Percentiles rank a stretch among this genome's conserved stretches.
Conservation (phyloP, 1,284 basidiomycete species). For the Ceraceosorus guamensis region DNA sequence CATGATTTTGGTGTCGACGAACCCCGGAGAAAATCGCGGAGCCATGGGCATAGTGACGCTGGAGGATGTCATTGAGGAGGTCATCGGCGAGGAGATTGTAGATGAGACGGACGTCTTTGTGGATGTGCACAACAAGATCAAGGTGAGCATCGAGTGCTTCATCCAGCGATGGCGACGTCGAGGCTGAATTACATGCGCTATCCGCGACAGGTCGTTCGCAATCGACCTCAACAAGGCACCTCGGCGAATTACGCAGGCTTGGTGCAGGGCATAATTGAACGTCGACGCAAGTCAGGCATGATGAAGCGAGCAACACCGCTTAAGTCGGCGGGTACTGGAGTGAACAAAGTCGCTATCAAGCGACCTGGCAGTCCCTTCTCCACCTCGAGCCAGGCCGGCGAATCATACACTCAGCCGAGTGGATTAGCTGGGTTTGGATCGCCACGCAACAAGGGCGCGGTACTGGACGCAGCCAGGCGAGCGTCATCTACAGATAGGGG, state of each 20-base stretch:
- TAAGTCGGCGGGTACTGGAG: not conserved
- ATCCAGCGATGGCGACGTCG: too few relatives aligned
- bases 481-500: not conserved
- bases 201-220: too few relatives aligned
- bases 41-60: slow-evolving; percentile 54
- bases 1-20: slow-evolving; percentile 74
- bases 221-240: not conserved
- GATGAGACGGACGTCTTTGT: slow-evolving; percentile 47
- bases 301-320: not conserved
- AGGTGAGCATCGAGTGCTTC: too few relatives aligned
- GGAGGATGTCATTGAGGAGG: slow-evolving; percentile 59
- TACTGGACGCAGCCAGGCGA: not conserved
- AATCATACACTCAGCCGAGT: not conserved
- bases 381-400: not conserved
- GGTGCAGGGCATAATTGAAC: not conserved
- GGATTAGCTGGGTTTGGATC: not conserved
- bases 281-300: not conserved
- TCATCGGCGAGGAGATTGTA: slow-evolving; percentile 46
- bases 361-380: not conserved
- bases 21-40: slow-evolving; percentile 71
- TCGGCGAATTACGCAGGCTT: not conserved
- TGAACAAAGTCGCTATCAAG: not conserved
- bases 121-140: slow-evolving; percentile 23
- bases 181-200: too few relatives aligned
- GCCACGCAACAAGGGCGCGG: not conserved